These are phyloP conservation scores for Hemileccinum impolitum DNA, from an alignment of 768 basidiomycete genomes.

Conservation along the genomic window DNA sequence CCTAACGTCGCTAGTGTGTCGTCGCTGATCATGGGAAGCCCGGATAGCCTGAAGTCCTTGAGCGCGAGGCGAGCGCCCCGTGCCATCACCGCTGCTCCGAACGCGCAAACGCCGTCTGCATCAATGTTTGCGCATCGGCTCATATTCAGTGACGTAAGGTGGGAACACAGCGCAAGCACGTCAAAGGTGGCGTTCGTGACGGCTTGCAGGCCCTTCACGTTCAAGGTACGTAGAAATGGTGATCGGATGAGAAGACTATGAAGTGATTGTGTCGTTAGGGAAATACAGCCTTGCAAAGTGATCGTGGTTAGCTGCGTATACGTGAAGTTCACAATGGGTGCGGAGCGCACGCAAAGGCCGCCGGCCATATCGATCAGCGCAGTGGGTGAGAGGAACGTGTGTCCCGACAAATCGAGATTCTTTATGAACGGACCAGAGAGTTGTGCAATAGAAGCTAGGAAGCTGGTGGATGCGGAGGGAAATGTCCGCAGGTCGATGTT, in stretches of 20 bases:
- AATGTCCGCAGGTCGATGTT: conserved; percentile 61
- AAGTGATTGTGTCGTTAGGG: conserved; percentile 62
- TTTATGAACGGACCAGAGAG: conserved; percentile 63
- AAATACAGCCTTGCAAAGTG: conserved; percentile 70
- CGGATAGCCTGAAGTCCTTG: conserved; percentile 64
- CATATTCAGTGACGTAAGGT: conserved; percentile 61
- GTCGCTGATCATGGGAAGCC: conserved; percentile 60
- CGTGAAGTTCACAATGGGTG: conserved; percentile 27
- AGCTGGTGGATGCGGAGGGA: conserved; percentile 48
- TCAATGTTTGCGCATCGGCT: conserved; percentile 68
- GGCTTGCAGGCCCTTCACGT: conserved; percentile 62
- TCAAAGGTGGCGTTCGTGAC: conserved; percentile 77
- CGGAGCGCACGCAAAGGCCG: conserved; percentile 46
- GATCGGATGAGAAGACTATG: conserved; percentile 68
- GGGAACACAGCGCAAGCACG: conserved; percentile 56
- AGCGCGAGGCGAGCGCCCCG: conserved; percentile 51
- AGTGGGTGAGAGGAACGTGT: conserved; percentile 46
- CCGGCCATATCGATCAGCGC: conserved; percentile 52
- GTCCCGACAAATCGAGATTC: conserved; percentile 61
- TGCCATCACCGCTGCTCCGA: conserved; percentile 42
- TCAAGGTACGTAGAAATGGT: conserved; percentile 53
- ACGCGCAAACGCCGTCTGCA: conserved; percentile 54
- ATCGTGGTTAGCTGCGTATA: conserved; percentile 69
- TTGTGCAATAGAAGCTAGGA: conserved; percentile 52
- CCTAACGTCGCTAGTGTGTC: conserved; percentile 64